Conservation (phyloP, 371 early-diverging fungal genomes). For the Zychaea mexicana region DNA sequence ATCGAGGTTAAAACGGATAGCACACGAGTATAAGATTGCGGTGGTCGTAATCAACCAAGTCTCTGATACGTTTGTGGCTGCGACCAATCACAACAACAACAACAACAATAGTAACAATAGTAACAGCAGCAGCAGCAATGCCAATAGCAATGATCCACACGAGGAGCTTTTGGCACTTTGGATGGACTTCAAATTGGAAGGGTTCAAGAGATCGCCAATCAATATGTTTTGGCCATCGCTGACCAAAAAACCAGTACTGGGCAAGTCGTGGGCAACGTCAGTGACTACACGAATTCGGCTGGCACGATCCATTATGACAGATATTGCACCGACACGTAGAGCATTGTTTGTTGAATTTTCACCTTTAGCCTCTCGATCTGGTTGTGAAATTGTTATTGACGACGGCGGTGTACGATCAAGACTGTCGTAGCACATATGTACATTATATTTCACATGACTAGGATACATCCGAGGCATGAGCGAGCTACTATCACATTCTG, state of each 20-base stretch:
- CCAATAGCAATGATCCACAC: neutral
- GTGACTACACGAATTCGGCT: conserved; percentile 72
- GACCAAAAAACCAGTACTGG: conserved; percentile 66
- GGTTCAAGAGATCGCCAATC: conserved; percentile 23
- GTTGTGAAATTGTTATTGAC: conserved; percentile 37
- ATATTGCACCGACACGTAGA: conserved; percentile 27
- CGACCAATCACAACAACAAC: neutral
- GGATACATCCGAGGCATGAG: too few species aligned
- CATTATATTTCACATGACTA: too few species aligned
- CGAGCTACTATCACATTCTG: too few species aligned
- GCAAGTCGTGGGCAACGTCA: conserved; percentile 77
- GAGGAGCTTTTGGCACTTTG: conserved; percentile 23
- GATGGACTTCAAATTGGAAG: conserved; percentile 35
- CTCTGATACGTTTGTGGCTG: conserved; percentile 22
- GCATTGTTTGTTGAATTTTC: conserved; percentile 48
- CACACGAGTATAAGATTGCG: conserved; percentile 59
- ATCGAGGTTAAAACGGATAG: conserved; percentile 59
- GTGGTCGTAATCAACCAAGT: conserved; percentile 61
- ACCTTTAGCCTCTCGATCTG: conserved; percentile 28
- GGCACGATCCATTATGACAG: conserved; percentile 42
- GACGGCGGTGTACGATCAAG: conserved; percentile 24
- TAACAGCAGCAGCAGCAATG: neutral
- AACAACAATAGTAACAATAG: neutral
- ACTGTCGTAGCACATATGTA: too few species aligned
- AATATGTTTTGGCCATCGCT: conserved; percentile 49